Conservation (phyloP, 2,329 filamentous ascomycete genomes). For the Exophiala alcalophila region DNA sequence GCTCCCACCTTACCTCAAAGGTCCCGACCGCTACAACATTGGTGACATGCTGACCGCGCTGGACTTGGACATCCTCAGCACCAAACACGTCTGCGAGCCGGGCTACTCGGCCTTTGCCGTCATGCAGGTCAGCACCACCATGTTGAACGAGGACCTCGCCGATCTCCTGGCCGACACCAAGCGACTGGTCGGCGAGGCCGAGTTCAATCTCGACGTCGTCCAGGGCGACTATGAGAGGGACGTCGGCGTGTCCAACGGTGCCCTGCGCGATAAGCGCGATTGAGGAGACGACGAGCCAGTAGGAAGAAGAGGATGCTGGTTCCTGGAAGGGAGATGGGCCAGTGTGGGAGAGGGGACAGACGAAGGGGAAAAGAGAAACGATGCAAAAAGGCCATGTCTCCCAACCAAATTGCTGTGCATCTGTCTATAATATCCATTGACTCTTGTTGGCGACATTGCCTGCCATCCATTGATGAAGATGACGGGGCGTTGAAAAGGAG, state of each 20-base stretch:
- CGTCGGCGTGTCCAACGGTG: constrained; percentile 7
- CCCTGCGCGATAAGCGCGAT: constrained; percentile 11
- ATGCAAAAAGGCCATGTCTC: no score
- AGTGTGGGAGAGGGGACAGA: no score
- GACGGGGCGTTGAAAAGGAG: no score
- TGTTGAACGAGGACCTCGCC: constrained; percentile 67
- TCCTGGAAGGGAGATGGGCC: no score
- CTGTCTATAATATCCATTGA: no score
- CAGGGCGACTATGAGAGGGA: constrained; percentile 19
- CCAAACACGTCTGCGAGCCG: constrained; percentile 65
- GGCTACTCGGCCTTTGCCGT: constrained; percentile 74
- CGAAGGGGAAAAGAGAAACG: no score
- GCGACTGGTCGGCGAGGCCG: constrained; percentile 68
- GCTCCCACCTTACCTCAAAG: constrained; percentile 67
- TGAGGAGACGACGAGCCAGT: no score
- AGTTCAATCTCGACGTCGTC: constrained; percentile 62
- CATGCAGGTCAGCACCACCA: constrained; percentile 66
- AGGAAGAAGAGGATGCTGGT: no score
- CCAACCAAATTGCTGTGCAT: no score
- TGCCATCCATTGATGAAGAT: no score
- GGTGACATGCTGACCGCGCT: constrained; percentile 57
- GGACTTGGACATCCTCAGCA: constrained; percentile 59
- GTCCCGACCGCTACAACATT: constrained; percentile 62
- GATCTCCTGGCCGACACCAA: constrained; percentile 60
- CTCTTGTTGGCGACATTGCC: no score